Evolutionary conservation across 2,329 filamentous ascomycete species (phyloP).

Genomic region (Periglandula ipomoeae): DNA sequence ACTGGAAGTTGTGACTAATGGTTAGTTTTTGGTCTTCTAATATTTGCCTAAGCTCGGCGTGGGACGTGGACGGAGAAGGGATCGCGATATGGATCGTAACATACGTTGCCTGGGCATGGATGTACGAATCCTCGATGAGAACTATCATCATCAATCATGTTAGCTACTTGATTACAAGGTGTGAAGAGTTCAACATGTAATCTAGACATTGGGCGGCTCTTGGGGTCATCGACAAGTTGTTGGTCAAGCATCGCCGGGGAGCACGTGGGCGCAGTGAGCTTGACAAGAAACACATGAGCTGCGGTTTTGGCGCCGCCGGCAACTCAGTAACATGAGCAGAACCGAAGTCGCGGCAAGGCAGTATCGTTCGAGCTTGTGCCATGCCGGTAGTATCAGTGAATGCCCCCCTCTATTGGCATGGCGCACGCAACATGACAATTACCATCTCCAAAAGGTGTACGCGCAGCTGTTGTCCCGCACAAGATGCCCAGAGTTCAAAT

Average conservation of each 20-base stretch:
- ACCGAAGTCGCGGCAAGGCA: neutral
- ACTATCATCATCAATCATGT: slow-evolving; percentile 15
- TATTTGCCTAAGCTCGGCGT: neutral
- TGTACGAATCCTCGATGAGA: slow-evolving; percentile 30
- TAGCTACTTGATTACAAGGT: neutral
- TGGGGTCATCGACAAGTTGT: neutral
- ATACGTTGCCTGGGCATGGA: slow-evolving; percentile 29
- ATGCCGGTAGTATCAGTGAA: no score
- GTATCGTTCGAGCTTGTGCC: no score
- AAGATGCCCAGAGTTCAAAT: neutral
- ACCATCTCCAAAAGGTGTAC: neutral
- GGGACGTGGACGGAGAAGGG: no score
- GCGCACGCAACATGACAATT: neutral
- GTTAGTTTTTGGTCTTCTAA: neutral
- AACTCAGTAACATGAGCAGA: neutral
- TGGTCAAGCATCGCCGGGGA: neutral
- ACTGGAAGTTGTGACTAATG: slow-evolving; percentile 21
- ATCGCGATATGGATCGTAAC: no score
- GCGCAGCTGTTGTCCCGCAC: neutral
- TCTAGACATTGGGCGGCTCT: slow-evolving; percentile 3
- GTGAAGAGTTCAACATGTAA: neutral
- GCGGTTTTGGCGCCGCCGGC: neutral
- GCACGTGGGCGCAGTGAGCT: neutral
- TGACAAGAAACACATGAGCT: neutral
- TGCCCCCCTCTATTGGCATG: neutral